Base-by-base conservation (phyloP, 129 eudicot genomes). In the Oenanthe sinensis region DNA sequence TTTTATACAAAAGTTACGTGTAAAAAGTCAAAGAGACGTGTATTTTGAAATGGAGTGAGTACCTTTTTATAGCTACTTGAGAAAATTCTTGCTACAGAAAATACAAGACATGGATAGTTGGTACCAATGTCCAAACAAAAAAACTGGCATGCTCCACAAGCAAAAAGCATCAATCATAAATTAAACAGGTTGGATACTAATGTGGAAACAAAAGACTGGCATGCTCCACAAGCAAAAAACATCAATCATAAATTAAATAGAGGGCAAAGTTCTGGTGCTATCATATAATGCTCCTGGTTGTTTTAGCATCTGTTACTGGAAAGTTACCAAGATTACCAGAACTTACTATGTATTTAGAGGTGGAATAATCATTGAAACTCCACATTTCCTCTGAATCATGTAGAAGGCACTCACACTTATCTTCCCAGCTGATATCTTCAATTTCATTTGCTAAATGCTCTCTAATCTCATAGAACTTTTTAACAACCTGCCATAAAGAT, bases 271-370 rank as follows among this genome's bases (percentile, higher is more conserved):
- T 14, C 44, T 39, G 10, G 13, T 74, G 40, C 26, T 48, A 13
- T 13, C 77, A 73, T 30, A 74, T 5, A 46, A 46, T 12, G 30
- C 22, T 46, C 55, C 50, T 74, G 33, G 26, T 50, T 46, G 60
- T 74, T 12, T 74, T 16, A 74, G 47, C 49, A 50, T 30, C 49
- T 28, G 47, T 68, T 49, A 9, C 19, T 46, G 49, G 62, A 28
- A 70, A 72, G 12, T 40, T 19, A 37, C 17, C 37, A 68, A 67
- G 28, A 48, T 72, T 47, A n/a, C 15, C 24, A 68, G 33, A 79
- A 84, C 97, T 85, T 82, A 93, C 93, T 33, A 93, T 89, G 83
- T 90, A 90, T 72, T 86, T 80, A 50, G 90, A 83, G 73, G 98
- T 90, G 75, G 96, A 82, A 43, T 78, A 77, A 80, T 79, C 82